Evolutionary conservation across 257 asterid species (phyloP), one percentile per base, ranked within the genome.

Genomic region (Ophiorrhiza pumila): DNA sequence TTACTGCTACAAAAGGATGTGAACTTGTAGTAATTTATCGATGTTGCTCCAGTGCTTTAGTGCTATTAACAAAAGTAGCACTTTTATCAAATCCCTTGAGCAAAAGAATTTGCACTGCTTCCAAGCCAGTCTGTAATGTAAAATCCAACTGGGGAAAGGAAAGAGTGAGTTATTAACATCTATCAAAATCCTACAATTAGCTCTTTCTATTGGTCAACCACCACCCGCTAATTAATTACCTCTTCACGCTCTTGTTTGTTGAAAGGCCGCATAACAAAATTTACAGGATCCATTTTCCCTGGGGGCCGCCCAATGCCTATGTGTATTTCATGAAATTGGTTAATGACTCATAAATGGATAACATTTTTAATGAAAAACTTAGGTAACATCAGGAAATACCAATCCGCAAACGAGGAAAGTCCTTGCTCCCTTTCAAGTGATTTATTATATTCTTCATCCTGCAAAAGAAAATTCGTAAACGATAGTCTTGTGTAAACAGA

Each of bases 281-380:
- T 92, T 50, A 81, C 85, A 11, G 96, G 84, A 66, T 90, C 89
- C 98, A 89, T 92, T 82, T 88, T 92, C 65, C 96, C 98, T 0
- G 96, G 96, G 58, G 98, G 99, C 82, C 97, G 87, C 42, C 99
- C 98, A 66, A 92, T 91, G 78, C 97, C 98, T 91, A 68, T 49
- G 35, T 66, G 66, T 46, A 59, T 52, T 22, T 59, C 71, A 45
- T 6, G 9, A 61, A 37, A 71, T 50, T 43, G 52, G 35, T 50
- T 31, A 35, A 60, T 57, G 31, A 74, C 49, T 75, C 34, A 18
- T 52, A 62, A 23, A 14, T 29, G 4, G 4, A 47, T 56, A 69
- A 27, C 27, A 34, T 34, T 45, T 32, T 32, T 31, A 39, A 41
- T 59, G 41, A 50, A 15, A 31, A 42, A 25, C 65, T 61, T 34